phyloP scores from a whole-genome alignment of 352 stramenopile genomes.

The Lagenidium sp. region DNA sequence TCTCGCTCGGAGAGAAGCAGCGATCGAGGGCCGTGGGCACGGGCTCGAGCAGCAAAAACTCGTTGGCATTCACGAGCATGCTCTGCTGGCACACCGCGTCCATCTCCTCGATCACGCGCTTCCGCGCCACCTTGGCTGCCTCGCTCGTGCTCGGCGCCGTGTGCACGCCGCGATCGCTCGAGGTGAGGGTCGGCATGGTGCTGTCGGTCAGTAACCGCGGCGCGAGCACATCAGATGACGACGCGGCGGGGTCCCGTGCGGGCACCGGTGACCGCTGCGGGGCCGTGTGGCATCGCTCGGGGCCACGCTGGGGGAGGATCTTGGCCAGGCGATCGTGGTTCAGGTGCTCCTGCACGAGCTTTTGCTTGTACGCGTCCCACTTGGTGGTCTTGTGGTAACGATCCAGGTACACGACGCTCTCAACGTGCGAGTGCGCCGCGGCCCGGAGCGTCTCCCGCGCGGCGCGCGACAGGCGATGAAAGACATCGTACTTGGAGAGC shows the following conservation, averaged over 20 bases:
- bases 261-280: background rate
- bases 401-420: constrained; percentile 58
- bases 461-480: constrained; percentile 47
- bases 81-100: constrained; percentile 46
- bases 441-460: constrained; percentile 44
- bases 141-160: background rate
- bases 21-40: constrained; percentile 1
- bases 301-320: constrained; percentile 12
- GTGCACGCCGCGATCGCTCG: too few relatives aligned
- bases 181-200: background rate
- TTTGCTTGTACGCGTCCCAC: constrained; percentile 49
- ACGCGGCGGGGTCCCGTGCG: background rate
- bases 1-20: constrained; percentile 5
- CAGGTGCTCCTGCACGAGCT: constrained; percentile 29
- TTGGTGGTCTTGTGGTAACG: constrained; percentile 61
- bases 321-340: constrained; percentile 42
- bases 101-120: background rate
- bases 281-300: background rate
- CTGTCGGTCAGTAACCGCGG: too few relatives aligned
- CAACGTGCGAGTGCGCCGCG: constrained; percentile 26
- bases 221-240: too few relatives aligned
- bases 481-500: constrained; percentile 75
- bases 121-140: background rate
- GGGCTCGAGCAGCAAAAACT: constrained; percentile 9
- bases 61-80: constrained; percentile 29